phyloP scores from a whole-genome alignment of 2,329 filamentous ascomycete species.

The Pseudocercospora pini-densiflorae region DNA sequence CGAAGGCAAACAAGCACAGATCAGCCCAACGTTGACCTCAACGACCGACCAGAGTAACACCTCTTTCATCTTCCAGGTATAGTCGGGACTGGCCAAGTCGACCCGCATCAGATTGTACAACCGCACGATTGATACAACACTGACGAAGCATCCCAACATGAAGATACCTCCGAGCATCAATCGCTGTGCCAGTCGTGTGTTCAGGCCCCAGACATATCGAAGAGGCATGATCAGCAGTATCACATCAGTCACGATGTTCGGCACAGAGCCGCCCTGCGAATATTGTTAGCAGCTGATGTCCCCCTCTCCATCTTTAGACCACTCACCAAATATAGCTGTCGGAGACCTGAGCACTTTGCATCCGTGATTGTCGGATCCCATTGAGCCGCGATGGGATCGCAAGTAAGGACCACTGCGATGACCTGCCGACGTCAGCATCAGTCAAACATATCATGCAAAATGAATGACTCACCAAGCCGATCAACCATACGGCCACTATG shows the following conservation, averaged over 20 bases:
- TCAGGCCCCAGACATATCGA: constrained; percentile 10
- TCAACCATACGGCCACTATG: constrained; percentile 20
- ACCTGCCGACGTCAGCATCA: constrained; percentile 3
- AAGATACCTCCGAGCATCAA: constrained; percentile 20
- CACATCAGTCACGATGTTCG: constrained; percentile 21
- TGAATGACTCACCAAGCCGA: constrained; percentile 12
- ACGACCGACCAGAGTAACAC: constrained; percentile 23
- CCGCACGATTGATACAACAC: constrained; percentile 16
- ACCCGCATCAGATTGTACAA: constrained; percentile 19
- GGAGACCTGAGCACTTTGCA: constrained; percentile 15
- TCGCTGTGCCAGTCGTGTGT: constrained; percentile 10
- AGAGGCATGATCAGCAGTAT: constrained; percentile 16
- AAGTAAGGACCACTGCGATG: constrained; percentile 20
- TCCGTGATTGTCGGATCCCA: constrained; percentile 21
- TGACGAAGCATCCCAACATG: constrained; percentile 24
- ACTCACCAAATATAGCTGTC: constrained; percentile 11
- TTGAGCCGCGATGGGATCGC: constrained; percentile 20
- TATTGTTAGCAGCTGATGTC: constrained; percentile 3
- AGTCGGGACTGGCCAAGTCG: constrained; percentile 19
- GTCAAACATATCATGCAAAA: not conserved
- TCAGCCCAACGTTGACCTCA: constrained; percentile 24
- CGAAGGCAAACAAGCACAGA: constrained; percentile 23
- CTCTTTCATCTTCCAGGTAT: constrained; percentile 21
- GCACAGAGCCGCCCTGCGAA: constrained; percentile 18
- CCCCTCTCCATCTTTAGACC: not conserved